A percentile compares a stretch with the other conserved stretches of the same genome.
phyloP scores from a whole-genome alignment of 306 rosid species.

The Hippophae tibetana region DNA sequence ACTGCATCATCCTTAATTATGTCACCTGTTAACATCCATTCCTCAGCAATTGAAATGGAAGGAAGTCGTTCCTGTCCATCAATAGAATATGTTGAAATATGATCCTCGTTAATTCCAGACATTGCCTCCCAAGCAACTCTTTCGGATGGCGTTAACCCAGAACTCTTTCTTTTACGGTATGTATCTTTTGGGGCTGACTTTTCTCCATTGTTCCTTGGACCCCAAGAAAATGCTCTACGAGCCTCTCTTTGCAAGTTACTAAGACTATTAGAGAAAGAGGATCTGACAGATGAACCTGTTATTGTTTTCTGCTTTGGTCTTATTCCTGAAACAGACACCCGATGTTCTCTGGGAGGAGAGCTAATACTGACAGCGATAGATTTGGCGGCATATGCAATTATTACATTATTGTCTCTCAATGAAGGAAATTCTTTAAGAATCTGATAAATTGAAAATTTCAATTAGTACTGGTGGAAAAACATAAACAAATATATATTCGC shows the following conservation, averaged over 20 bases:
- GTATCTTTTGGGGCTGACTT: conserved; percentile 71
- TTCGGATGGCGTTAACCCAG: conserved; percentile 86
- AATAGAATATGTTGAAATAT: conserved; percentile 50
- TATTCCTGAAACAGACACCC: conserved; percentile 66
- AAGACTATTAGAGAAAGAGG: conserved; percentile 77
- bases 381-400: conserved; percentile 70
- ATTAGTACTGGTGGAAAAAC: neutral
- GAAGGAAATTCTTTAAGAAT: conserved; percentile 85
- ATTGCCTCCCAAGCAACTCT: conserved; percentile 97
- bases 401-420: conserved; percentile 64
- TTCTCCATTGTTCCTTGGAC: conserved; percentile 68
- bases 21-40: conserved; percentile 96
- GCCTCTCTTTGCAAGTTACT: conserved; percentile 96
- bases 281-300: conserved; percentile 50
- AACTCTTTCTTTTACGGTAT: conserved; percentile 88
- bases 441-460: conserved; percentile 26
- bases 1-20: conserved; percentile 58
- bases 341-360: conserved; percentile 85
- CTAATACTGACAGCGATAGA: conserved; percentile 75
- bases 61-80: conserved; percentile 97
- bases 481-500: conserved; percentile 10
- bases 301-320: conserved; percentile 72
- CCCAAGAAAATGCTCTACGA: conserved; percentile 95
- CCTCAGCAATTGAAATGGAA: conserved; percentile 78
- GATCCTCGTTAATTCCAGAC: conserved; percentile 97